These are phyloP conservation scores for Kwoniella shivajii DNA, from an alignment of 1,284 basidiomycete genomes.

Conservation along the genomic window DNA sequence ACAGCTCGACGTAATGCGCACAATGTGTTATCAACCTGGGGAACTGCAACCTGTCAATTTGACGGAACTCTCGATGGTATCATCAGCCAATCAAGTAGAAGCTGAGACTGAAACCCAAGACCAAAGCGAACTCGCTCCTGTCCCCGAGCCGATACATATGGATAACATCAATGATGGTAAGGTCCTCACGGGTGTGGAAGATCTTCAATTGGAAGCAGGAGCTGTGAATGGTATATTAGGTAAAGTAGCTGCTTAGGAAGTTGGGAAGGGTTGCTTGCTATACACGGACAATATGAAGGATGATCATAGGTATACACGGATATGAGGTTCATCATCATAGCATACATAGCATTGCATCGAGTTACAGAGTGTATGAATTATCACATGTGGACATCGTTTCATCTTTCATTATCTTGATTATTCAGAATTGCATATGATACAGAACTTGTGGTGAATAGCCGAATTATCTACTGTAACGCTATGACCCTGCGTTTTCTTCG, in stretches of 20 bases:
- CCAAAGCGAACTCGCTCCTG: no score
- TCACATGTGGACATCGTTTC: no score
- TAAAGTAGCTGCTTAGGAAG: conserved; percentile 2
- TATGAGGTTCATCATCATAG: no score
- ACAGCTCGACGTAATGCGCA: conserved; percentile 48
- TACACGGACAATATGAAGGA: no score
- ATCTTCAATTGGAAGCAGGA: background rate
- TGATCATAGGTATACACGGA: no score
- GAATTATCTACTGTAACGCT: background rate
- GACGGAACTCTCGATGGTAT: conserved; percentile 32
- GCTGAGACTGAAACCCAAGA: no score
- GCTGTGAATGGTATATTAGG: background rate
- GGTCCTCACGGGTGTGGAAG: background rate
- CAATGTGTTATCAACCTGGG: conserved; percentile 46
- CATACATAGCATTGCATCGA: no score
- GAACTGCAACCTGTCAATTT: conserved; percentile 41
- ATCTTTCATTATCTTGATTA: no score
- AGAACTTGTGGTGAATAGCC: background rate
- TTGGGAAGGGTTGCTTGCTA: no score
- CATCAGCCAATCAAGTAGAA: conserved; percentile 1
- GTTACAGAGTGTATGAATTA: no score
- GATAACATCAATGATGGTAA: background rate
- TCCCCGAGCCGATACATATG: background rate
- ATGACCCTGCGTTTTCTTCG: background rate
- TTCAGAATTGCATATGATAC: no score